Evolutionary conservation across 371 early-diverging fungal genomes (phyloP), one percentile per base, ranked within the genome.

Genomic region (Mortierella sp.): DNA sequence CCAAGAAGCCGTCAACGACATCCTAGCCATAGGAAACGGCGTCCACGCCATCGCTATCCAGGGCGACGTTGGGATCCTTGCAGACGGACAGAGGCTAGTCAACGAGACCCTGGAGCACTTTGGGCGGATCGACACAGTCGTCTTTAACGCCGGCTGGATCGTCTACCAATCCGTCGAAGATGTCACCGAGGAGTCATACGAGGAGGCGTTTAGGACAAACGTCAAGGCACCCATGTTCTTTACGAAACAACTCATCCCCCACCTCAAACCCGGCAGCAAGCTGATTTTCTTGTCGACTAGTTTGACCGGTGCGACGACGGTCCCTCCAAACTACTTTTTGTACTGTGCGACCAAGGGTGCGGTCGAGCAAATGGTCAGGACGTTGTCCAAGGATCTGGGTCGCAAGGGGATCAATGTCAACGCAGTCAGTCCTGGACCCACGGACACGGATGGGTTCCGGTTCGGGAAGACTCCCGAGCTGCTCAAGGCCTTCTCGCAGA

Each of bases 141-240:
- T 83, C 70, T 82, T 82, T 48, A 87, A 87, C 26, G 87, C 87
- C n/a, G 87, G 59, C 19, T 78, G 82, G 82, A 55, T 81, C 55
- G 78, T 77, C 4, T 71, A 74, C 67, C 59, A 79, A 48, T 2
- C 73, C 26, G 54, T 82, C 37, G 55, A 76, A 16, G 71, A 79
- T 2, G 71, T 82, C 13, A 79, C 79, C 0, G 83, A 79, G 40
- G 82, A 85, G 14, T 77, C 77, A 5, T 85, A 77, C 16, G 86
- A 82, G 31, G 54, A 72, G 14, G 79, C 77, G 26, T 85, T 82
- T 71, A 50, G 78, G 31, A 75, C 77, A 50, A 84, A 84, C 28
- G 82, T 85, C 44, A 81, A 79, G 71, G 86, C 82, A 0, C 86
- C 86, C 51, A 59, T 85, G 75, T 79, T 82, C 55, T 85, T 81